Evolutionary conservation across 208 protist genomes (phyloP).

Genomic region (Leishmania tropica): DNA sequence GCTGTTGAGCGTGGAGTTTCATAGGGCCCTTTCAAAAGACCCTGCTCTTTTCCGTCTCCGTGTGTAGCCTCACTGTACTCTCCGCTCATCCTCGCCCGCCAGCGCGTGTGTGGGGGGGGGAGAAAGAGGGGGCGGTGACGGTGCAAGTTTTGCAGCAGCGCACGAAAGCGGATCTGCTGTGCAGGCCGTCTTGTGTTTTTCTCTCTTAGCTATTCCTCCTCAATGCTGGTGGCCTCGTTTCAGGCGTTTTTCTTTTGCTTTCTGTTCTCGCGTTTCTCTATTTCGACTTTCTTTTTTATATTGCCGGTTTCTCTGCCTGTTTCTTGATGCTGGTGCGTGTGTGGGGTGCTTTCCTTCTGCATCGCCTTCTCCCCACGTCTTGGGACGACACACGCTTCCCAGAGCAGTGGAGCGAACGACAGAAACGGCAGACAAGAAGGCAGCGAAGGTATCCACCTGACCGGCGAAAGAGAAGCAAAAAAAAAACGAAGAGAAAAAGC

Average conservation of each 20-base stretch:
- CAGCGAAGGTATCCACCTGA: not conserved
- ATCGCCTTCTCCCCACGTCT: not conserved
- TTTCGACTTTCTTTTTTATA: not conserved
- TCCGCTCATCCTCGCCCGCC: not conserved
- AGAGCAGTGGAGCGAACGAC: not conserved
- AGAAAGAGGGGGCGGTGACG: not conserved
- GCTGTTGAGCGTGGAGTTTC: not conserved
- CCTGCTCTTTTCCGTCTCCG: not conserved
- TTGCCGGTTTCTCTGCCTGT: not conserved
- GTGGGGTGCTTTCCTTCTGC: not conserved
- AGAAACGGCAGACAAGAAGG: not conserved
- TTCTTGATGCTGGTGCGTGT: not conserved
- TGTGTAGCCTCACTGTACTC: not conserved
- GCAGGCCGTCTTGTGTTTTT: not conserved
- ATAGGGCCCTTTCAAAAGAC: not conserved
- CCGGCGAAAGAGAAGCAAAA: not conserved
- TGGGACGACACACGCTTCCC: not conserved
- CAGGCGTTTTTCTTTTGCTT: not conserved
- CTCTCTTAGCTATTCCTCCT: too few relatives aligned
- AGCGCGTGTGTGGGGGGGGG: not conserved
- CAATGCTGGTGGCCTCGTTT: too few relatives aligned
- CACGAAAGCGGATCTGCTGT: not conserved
- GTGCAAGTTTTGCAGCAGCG: not conserved
- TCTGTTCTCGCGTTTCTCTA: not conserved
- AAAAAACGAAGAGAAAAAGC: not conserved